Evolutionary conservation across 1,284 basidiomycete species (phyloP).

Genomic region (Ustilago hordei): DNA sequence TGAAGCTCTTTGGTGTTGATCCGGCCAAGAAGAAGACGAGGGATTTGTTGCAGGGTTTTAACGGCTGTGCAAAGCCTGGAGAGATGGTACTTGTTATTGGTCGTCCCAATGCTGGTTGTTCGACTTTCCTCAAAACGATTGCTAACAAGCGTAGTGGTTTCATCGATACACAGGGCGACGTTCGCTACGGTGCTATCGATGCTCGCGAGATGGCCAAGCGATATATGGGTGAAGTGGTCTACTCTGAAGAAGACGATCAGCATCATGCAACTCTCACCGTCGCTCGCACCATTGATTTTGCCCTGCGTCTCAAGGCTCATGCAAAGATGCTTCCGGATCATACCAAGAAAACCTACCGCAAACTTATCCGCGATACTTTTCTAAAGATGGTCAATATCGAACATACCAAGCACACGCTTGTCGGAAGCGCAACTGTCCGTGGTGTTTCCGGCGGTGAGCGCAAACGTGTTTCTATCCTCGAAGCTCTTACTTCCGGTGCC

Average conservation of each 20-base stretch:
- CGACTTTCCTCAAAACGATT: conserved; percentile 79
- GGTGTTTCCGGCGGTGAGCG: conserved; percentile 77
- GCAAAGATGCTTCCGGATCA: conserved; percentile 71
- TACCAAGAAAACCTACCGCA: conserved; percentile 72
- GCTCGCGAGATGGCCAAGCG: conserved; percentile 72
- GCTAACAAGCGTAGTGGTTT: conserved; percentile 78
- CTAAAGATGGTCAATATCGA: conserved; percentile 79
- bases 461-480: conserved; percentile 79
- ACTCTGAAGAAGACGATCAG: conserved; percentile 79
- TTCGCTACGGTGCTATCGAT: conserved; percentile 77
- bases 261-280: conserved; percentile 83
- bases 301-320: conserved; percentile 55
- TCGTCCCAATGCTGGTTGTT: conserved; percentile 83
- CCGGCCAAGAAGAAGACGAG: conserved; percentile 40
- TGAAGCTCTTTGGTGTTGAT: conserved; percentile 48
- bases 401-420: conserved; percentile 81
- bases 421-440: conserved; percentile 79
- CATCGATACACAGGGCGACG: conserved; percentile 74
- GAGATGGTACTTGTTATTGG: conserved; percentile 76
- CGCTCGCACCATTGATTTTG: conserved; percentile 57
- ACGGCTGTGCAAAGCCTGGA: conserved; percentile 55
- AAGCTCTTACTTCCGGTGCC: conserved; percentile 74
- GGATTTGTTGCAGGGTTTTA: conserved; percentile 50
- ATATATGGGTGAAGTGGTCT: conserved; percentile 83
- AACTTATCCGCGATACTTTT: conserved; percentile 73